Conservation (phyloP, 2,329 filamentous ascomycete species). For the Biscogniauxia mediterranea region DNA sequence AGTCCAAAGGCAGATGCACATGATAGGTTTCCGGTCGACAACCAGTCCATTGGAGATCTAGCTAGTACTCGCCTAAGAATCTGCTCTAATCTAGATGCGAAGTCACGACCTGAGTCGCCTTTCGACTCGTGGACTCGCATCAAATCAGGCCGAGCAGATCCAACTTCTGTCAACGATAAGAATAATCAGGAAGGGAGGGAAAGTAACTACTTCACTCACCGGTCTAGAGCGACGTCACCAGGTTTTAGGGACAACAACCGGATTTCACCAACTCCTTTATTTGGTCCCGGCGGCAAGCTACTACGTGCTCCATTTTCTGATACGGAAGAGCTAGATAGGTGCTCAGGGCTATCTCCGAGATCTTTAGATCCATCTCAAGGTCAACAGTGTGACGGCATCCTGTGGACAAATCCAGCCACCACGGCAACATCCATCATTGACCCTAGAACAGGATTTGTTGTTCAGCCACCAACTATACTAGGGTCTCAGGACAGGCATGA, state of each 20-base stretch:
- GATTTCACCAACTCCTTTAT: conserved; percentile 14
- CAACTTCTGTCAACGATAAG: conserved; percentile 10
- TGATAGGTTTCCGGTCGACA: conserved; percentile 1
- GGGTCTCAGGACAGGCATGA: conserved; percentile 21
- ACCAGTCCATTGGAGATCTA: conserved; percentile 22
- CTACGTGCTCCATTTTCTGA: conserved; percentile 25
- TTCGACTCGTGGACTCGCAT: conserved; percentile 39
- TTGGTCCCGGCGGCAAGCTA: conserved; percentile 24
- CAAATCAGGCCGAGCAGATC: conserved; percentile 32
- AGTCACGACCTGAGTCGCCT: conserved; percentile 27
- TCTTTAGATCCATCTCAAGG: conserved; percentile 4
- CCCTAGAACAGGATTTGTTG: conserved; percentile 51
- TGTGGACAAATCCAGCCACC: conserved; percentile 63
- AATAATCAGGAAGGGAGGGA: neutral
- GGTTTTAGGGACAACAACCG: neutral
- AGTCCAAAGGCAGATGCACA: conserved; percentile 8
- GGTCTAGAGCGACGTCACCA: neutral
- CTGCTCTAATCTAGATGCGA: conserved; percentile 39
- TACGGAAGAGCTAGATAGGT: conserved; percentile 6
- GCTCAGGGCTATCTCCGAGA: conserved; percentile 3
- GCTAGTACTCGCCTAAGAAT: conserved; percentile 34
- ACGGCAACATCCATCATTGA: conserved; percentile 52
- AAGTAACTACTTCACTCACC: conserved; percentile 1
- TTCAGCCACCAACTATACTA: conserved; percentile 29
- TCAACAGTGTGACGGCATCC: conserved; percentile 38